Base-by-base conservation (phyloP, 225 moss, liverwort and hornwort species). In the Bryoerythrophyllum caledonicum region DNA sequence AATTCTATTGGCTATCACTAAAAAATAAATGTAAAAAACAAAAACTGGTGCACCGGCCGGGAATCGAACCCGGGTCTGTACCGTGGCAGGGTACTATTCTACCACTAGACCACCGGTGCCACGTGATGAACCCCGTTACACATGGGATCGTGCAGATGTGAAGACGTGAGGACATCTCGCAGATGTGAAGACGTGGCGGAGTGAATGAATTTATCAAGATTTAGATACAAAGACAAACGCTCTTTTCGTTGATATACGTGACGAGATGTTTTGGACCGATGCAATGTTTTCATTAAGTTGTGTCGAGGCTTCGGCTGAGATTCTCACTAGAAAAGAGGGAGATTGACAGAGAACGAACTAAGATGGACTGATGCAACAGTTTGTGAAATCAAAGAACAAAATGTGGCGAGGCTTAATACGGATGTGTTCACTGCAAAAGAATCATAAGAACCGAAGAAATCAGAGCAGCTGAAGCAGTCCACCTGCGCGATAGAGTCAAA, bases 1-100 rank as follows among this genome's bases (percentile, higher is more conserved):
- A 32, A 32, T 32, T 32, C 32, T 1, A 5, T 32, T 32, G 32
- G 32, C 32, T 32, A 3, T 32, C 32, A 32, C 32, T 32, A 5
- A 3, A 32, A 32, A 32, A 32, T 32, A 5, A 5, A 3, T 32
- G 32, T 3, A 32, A 32, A 32, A 32, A 32, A 3, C 32, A 32
- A 32, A 38, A 38, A 9, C 2, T 0, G 1, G 1, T 67, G 71
- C 60, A 62, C 59, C 73, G 32, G 73, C 62, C 62, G 62, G 73
- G 62, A 63, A 73, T 73, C 16, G 73, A 62, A 62, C 73, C 73
- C 49, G 62, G 62, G 62, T 73, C 62, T 62, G 52, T 63, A 51
- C 73, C 73, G 73, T 73, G 61, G 49, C 71, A 43, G 71, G 58
- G 71, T 71, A 71, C 71, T 73, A 73, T 73, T 73, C 72, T 73